Evolutionary conservation across 345 rosid species (phyloP).

Genomic region (Brassica rapa): DNA sequence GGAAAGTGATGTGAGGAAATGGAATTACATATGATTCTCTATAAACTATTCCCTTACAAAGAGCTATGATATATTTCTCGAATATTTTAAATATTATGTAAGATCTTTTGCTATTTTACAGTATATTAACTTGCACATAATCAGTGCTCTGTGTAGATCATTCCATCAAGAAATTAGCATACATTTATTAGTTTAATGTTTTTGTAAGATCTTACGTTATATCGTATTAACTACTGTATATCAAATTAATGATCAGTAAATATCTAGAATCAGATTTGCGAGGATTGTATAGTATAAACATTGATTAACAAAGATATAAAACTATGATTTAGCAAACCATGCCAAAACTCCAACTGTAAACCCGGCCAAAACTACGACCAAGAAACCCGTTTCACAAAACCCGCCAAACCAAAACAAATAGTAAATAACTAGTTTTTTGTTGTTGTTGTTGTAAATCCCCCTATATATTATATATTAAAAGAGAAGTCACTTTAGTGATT

Average conservation of each 20-base stretch:
- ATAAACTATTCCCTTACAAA: background rate
- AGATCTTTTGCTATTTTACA: background rate
- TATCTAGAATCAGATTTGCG: too few species aligned
- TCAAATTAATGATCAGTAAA: background rate
- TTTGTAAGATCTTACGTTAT: background rate
- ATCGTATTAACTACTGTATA: background rate
- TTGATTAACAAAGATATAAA: too few species aligned
- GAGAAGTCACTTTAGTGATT: too few species aligned
- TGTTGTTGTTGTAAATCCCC: too few species aligned
- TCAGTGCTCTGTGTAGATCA: background rate
- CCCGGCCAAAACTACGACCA: background rate
- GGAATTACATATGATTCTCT: background rate
- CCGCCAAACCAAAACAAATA: background rate
- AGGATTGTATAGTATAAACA: too few species aligned
- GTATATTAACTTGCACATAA: background rate
- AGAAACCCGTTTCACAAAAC: background rate
- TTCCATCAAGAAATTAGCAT: background rate
- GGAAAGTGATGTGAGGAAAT: too few species aligned
- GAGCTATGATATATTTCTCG: background rate
- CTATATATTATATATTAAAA: too few species aligned
- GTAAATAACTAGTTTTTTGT: background rate
- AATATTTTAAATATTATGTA: background rate
- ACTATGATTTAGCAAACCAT: too few species aligned
- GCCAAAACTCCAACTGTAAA: too few species aligned
- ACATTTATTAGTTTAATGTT: too few species aligned